phyloP scores from a whole-genome alignment of 2,329 filamentous ascomycete species.

The Neocatenulostroma microsporum region DNA sequence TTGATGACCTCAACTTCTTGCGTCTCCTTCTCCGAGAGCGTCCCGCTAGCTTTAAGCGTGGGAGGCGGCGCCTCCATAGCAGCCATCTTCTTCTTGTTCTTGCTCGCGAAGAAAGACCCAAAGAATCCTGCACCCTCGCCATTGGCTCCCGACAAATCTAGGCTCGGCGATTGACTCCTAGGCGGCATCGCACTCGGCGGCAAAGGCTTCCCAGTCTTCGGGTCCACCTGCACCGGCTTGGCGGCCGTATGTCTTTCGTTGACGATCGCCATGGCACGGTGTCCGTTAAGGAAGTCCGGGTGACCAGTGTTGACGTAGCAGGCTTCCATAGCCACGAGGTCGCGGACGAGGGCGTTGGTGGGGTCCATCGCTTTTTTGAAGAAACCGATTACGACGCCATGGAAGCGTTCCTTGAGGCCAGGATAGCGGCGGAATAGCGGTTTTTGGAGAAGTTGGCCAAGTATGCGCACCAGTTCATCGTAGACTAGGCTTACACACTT shows the following conservation, averaged over 20 bases:
- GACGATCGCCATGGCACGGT: conserved; percentile 95
- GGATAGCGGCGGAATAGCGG: conserved; percentile 87
- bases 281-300: conserved; percentile 94
- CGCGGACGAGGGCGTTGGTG: conserved; percentile 90
- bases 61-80: conserved; percentile 95
- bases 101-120: conserved; percentile 95
- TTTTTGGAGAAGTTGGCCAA: conserved; percentile 82
- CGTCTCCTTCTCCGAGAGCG: conserved; percentile 83
- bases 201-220: conserved; percentile 95
- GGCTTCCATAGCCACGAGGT: conserved; percentile 89
- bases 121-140: conserved; percentile 66
- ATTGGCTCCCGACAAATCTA: conserved; percentile 49
- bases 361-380: conserved; percentile 99
- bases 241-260: conserved; percentile 77
- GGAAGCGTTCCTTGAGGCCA: conserved; percentile 92
- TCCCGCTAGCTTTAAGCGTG: conserved; percentile 88
- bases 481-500: conserved; percentile 98
- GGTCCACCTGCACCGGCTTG: conserved; percentile 91
- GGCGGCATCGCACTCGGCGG: conserved; percentile 48
- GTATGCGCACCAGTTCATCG: conserved; percentile 91
- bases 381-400: conserved; percentile 82
- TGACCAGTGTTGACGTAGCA: conserved; percentile 99
- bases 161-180: conserved; percentile 67
- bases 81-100: conserved; percentile 99
- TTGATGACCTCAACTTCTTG: conserved; percentile 99